These are phyloP conservation scores for Pezicula rhizophila DNA, from an alignment of 2,329 filamentous ascomycete genomes.

Conservation along the genomic window DNA sequence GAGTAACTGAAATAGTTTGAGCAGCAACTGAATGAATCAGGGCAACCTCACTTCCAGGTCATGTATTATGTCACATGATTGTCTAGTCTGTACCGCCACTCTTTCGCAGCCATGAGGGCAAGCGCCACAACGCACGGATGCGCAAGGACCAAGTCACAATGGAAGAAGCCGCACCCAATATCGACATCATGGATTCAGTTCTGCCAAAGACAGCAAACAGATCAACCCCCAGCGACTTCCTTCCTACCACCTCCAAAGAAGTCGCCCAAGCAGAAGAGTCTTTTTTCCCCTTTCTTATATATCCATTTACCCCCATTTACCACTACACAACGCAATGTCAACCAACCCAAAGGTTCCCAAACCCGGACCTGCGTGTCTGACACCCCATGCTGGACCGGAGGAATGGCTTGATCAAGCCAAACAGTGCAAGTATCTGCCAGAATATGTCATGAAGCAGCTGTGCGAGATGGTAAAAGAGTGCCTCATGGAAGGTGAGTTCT, in stretches of 20 bases:
- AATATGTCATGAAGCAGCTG: conserved; percentile 95
- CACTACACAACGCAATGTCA: too few relatives aligned
- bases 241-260: too few relatives aligned
- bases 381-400: conserved; percentile 77
- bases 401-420: conserved; percentile 97
- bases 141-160: not conserved
- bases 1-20: too few relatives aligned
- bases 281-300: too few relatives aligned
- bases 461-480: conserved; percentile 99
- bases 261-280: too few relatives aligned
- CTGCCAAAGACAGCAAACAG: not conserved
- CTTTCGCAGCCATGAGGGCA: not conserved
- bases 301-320: too few relatives aligned
- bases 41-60: too few relatives aligned
- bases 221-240: not conserved
- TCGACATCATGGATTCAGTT: not conserved
- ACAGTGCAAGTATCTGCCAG: conserved; percentile 93
- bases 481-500: conserved; percentile 80
- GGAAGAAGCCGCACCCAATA: too few relatives aligned
- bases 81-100: too few relatives aligned
- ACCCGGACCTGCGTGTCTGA: conserved; percentile 82
- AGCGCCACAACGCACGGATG: not conserved
- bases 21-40: too few relatives aligned
- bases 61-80: too few relatives aligned
- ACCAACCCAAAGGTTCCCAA: conserved; percentile 58